These are phyloP conservation scores for Elongisporangium undulatum DNA, from an alignment of 352 stramenopile genomes.

Conservation along the genomic window DNA sequence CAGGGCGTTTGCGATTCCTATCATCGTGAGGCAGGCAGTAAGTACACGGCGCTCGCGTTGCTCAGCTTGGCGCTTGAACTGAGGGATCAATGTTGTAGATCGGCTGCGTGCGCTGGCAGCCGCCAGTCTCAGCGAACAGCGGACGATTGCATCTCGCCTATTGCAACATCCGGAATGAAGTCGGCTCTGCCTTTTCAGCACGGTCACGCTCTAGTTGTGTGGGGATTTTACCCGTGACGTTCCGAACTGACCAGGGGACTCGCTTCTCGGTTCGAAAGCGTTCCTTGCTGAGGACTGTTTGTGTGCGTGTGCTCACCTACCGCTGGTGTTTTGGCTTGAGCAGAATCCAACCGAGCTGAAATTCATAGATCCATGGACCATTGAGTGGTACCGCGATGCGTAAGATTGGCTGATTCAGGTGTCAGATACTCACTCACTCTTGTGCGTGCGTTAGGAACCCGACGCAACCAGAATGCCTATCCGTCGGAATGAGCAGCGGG, in stretches of 20 bases:
- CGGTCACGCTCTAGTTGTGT: background rate
- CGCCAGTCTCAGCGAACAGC: background rate
- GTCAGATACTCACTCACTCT: too few species aligned
- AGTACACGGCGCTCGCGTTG: background rate
- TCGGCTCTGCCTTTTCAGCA: background rate
- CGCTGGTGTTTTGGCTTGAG: background rate
- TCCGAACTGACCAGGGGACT: background rate
- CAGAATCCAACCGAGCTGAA: background rate
- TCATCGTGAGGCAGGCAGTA: background rate
- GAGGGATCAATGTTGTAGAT: background rate
- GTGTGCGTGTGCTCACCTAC: background rate
- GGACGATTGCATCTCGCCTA: background rate
- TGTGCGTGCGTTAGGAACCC: constrained; percentile 4
- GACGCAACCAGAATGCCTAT: constrained; percentile 1
- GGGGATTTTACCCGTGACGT: background rate
- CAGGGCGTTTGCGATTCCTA: background rate
- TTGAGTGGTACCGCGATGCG: constrained; percentile 6
- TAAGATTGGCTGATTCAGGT: background rate
- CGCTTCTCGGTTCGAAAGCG: constrained; percentile 2
- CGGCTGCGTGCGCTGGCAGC: background rate
- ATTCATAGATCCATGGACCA: constrained; percentile 6
- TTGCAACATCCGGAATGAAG: background rate
- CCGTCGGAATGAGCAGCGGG: constrained; percentile 9
- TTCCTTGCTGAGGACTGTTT: too few species aligned
- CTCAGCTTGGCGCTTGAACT: background rate